phyloP scores from a whole-genome alignment of 768 basidiomycete species.

The Arthromyces matolae region DNA sequence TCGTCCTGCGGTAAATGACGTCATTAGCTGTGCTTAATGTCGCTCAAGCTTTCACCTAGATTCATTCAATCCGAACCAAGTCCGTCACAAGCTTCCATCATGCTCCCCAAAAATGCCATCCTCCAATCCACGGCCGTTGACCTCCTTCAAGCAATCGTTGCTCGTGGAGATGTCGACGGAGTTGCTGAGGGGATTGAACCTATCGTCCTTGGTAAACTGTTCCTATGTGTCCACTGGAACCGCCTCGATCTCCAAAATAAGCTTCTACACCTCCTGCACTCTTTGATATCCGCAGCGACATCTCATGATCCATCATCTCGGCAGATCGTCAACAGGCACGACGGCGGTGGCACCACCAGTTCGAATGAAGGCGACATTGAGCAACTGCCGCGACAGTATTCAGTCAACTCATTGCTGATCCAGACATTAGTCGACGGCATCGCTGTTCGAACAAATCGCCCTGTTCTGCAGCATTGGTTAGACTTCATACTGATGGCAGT shows the following conservation, averaged over 20 bases:
- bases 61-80: constrained; percentile 78
- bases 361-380: constrained; percentile 29
- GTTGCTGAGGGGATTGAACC: constrained; percentile 65
- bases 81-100: constrained; percentile 37
- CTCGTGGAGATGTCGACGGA: constrained; percentile 75
- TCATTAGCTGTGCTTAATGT: no score
- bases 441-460: constrained; percentile 59
- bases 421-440: constrained; percentile 84
- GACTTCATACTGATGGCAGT: constrained; percentile 93
- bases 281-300: constrained; percentile 67
- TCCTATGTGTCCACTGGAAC: constrained; percentile 60
- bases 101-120: constrained; percentile 57
- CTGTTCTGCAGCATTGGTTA: constrained; percentile 91
- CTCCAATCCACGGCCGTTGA: constrained; percentile 79
- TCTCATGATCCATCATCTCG: constrained; percentile 29
- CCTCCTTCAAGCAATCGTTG: constrained; percentile 75
- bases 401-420: constrained; percentile 67
- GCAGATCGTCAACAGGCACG: constrained; percentile 23
- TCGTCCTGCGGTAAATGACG: constrained; percentile 74
- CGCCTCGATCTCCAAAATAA: constrained; percentile 90
- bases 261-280: constrained; percentile 86
- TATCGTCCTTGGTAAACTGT: constrained; percentile 71
- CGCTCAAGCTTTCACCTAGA: constrained; percentile 36
- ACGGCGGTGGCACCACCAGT: constrained; percentile 31
- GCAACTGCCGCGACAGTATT: constrained; percentile 34